Evolutionary conservation across 768 basidiomycete genomes (phyloP), one percentile per base, ranked within the genome.

Genomic region (Psilocybe subaeruginosa): DNA sequence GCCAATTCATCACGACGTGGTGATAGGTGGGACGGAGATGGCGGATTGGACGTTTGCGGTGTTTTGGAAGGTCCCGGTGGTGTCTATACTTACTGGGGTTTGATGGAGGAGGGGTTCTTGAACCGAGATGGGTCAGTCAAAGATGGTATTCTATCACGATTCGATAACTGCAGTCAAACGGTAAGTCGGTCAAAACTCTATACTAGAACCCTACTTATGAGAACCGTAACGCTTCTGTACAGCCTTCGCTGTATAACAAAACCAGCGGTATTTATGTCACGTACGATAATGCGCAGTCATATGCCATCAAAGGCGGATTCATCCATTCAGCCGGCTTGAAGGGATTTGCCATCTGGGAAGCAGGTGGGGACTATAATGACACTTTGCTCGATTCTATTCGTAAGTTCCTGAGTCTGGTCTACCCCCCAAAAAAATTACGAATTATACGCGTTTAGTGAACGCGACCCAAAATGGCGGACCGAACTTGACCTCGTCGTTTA

Each of bases 321-420:
- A 87, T 91, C 66, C 78, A 79, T 53, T 60, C 71, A 12, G 71
- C 72, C 9, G 82, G 82, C 5, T 73, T 92, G n/a, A 77, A 74
- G 59, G 91, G 90, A 3, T 91, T 91, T 70, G 76, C 85, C 1
- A 83, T 88, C 73, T 91, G 89, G 89, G 87, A 91, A 69, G 82
- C 87, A 49, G 87, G 83, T 31, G 87, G 87, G 3, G 91, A 91
- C 69, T 79, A 73, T 53, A 64, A 85, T n/a, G 79, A 90, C 66
- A 78, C 82, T 17, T 76, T 92, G 47, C 75, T 91, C 3, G 78
- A 89, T 70, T 77, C 90, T 4, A 88, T 91, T 47, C 68, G 81
- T 77, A 66, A 60, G 76, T 71, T 64, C 48, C 54, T 56, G 50
- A 12, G 27, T 54, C 31, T 63, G 39, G n/a, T 37, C 39, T 47